These are phyloP conservation scores for Alternaria hordeiaustralica DNA, from an alignment of 2,329 filamentous ascomycete genomes.

Conservation along the genomic window DNA sequence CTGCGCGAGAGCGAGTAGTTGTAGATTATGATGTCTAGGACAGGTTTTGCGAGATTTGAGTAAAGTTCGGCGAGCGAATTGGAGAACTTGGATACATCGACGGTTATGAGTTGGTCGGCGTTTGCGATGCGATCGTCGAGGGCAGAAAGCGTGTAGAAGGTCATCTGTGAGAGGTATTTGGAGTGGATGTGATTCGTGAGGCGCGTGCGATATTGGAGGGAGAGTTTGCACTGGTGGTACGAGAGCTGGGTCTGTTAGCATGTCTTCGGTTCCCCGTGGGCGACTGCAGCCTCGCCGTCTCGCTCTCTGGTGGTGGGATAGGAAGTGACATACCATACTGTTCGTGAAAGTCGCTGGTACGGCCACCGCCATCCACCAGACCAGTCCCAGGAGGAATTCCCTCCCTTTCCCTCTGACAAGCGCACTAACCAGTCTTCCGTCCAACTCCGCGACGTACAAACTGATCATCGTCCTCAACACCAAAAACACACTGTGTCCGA, in stretches of 20 bases:
- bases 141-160: conserved; percentile 94
- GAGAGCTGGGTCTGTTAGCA: conserved; percentile 68
- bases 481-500: conserved; percentile 92
- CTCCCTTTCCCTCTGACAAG: conserved; percentile 89
- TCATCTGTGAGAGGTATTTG: conserved; percentile 95
- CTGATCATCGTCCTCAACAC: conserved; percentile 91
- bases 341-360: conserved; percentile 97
- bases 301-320: neutral
- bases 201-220: conserved; percentile 88
- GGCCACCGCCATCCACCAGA: conserved; percentile 99
- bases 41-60: conserved; percentile 92
- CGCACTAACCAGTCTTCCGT: conserved; percentile 90
- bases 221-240: conserved; percentile 95
- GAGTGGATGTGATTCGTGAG: conserved; percentile 95
- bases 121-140: conserved; percentile 98
- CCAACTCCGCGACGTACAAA: conserved; percentile 93
- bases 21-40: conserved; percentile 96
- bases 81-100: conserved; percentile 95
- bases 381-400: conserved; percentile 84
- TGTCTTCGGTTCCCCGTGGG: neutral
- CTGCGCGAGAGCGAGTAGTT: conserved; percentile 92
- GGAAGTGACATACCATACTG: conserved; percentile 76
- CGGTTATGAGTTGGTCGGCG: conserved; percentile 94
- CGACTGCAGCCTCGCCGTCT: neutral
- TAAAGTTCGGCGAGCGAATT: conserved; percentile 95